Base-by-base conservation (phyloP, 1,139 yeast genomes). In the Candida glucosophila region DNA sequence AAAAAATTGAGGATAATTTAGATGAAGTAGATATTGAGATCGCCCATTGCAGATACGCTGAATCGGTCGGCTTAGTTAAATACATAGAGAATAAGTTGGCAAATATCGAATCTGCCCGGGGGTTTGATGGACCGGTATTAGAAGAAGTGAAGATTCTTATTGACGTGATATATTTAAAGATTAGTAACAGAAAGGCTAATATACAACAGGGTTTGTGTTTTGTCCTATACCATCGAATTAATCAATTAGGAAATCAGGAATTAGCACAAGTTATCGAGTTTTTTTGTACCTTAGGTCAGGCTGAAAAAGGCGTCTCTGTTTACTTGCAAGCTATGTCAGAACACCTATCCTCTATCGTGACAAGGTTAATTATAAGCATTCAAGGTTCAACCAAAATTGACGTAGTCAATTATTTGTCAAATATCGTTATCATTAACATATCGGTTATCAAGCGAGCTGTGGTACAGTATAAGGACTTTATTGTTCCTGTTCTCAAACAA, bases 21-120 rank as follows among this genome's bases (percentile, higher is more conserved):
- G 81, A 77, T 34, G 83, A 77, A 33, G 63, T 77, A 17, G 90
- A 79, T 43, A 71, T 76, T 15, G 63, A 65, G 31, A 65, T 78
- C 17, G 77, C 83, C 5, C 80, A 76, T 40, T 69, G 74, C 32
- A 64, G 65, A 32, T 76, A 66, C 40, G 52, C 55, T 14, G 71
- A 61, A 26, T 74, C 81, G 0, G 77, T 74, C 3, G 72, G 69
- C 4, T 48, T 65, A 20, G 58, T 75, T 24, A 52, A 57, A 12
- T 64, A 61, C 34, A 58, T 67, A 15, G 67, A 64, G 27, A 40
- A 49, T 9, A 57, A 58, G 29, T 39, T 63, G 16, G 35, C 27
- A 5, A 40, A 34, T 22, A 46, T 52, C 17, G 59, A 54, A 28
- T 33, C 30, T 9, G 38, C 43, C 17, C 23, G 37, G 13, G 26